These are phyloP conservation scores for Entomophthora muscae DNA, from an alignment of 371 early-diverging fungal species.

Conservation along the genomic window DNA sequence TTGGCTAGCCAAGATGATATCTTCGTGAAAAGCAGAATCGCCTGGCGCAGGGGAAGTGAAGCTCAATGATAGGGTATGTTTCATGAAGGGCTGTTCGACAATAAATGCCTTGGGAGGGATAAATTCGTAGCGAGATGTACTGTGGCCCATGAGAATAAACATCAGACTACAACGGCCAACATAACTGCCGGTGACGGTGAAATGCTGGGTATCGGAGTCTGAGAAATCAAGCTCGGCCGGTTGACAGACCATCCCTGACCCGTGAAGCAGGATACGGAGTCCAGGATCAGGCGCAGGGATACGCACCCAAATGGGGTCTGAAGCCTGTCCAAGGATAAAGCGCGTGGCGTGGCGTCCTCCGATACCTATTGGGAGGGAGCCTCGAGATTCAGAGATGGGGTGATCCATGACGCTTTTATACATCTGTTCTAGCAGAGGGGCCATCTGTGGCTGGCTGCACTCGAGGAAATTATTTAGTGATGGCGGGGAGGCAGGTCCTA, in stretches of 20 bases:
- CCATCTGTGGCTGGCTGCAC: neutral
- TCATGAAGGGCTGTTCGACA: constrained; percentile 37
- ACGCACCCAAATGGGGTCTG: constrained; percentile 25
- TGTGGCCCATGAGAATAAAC: constrained; percentile 23
- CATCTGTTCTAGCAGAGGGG: neutral
- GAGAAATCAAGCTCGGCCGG: constrained; percentile 29
- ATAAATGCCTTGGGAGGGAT: constrained; percentile 31
- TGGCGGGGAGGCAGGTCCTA: neutral
- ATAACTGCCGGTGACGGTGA: constrained; percentile 29
- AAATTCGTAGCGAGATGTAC: constrained; percentile 23
- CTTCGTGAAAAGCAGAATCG: neutral
- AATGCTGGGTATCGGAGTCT: constrained; percentile 22
- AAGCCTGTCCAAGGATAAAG: constrained; percentile 25
- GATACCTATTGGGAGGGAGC: neutral
- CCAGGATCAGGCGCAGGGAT: constrained; percentile 32
- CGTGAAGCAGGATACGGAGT: constrained; percentile 29
- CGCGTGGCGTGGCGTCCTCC: neutral
- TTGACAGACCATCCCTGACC: constrained; percentile 25
- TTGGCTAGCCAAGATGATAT: neutral
- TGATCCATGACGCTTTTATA: neutral
- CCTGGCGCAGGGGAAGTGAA: constrained; percentile 11
- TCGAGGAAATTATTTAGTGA: neutral
- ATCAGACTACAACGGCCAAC: constrained; percentile 34
- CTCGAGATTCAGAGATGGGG: neutral
- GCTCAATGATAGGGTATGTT: constrained; percentile 31